Conservation (phyloP, 345 rosid species). For the Fremontodendron californicum region DNA sequence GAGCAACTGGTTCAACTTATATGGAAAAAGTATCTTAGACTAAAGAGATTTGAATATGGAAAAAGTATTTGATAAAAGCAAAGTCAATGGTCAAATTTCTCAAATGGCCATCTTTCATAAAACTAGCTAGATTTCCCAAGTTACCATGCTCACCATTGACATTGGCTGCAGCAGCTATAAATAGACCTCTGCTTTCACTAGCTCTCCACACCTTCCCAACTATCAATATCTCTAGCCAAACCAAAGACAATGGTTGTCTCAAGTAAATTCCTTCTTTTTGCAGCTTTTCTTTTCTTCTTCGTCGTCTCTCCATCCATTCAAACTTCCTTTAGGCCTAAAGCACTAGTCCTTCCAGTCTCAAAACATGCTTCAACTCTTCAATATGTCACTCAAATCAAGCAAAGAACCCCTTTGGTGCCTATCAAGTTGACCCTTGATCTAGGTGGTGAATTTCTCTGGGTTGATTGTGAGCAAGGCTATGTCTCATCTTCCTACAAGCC, state of each 20-base stretch:
- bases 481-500: slow-evolving; percentile 42
- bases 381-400: slow-evolving; percentile 22
- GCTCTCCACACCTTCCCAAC: neutral
- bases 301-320: neutral
- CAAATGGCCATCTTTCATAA: neutral
- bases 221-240: neutral
- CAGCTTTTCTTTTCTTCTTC: slow-evolving; percentile 1
- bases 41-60: too few relatives aligned
- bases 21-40: too few relatives aligned
- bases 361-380: slow-evolving; percentile 24
- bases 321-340: slow-evolving; percentile 14
- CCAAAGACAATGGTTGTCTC: neutral
- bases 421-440: slow-evolving; percentile 28
- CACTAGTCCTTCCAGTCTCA: slow-evolving; percentile 16
- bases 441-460: slow-evolving; percentile 47
- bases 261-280: neutral
- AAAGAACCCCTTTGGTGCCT: slow-evolving; percentile 22
- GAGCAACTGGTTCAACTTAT: too few relatives aligned
- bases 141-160: neutral
- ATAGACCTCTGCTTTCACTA: neutral
- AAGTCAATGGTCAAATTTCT: neutral
- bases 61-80: too few relatives aligned
- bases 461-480: slow-evolving; percentile 39
- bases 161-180: neutral
- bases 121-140: neutral